A percentile compares a stretch with the other conserved stretches of the same genome.
Evolutionary conservation across 306 rosid genomes (phyloP).

Genomic region (Trifolium subterraneum): DNA sequence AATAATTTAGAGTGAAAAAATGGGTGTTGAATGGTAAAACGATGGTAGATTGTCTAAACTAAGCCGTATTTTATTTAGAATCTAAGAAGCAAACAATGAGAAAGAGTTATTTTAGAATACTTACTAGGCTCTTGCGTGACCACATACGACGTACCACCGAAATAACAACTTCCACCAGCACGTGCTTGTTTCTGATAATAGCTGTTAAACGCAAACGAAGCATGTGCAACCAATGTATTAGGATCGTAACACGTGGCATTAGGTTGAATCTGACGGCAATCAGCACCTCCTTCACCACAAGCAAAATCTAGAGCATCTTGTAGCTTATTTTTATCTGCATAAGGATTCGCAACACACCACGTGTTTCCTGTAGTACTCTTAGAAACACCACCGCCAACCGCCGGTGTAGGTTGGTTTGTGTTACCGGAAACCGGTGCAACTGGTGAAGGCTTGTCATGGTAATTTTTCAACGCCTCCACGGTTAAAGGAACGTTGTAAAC

Average conservation of each 20-base stretch:
- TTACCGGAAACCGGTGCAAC: slow-evolving; percentile 34
- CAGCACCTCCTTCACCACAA: slow-evolving; percentile 96
- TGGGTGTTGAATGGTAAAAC: too few relatives aligned
- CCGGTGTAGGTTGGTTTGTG: not conserved
- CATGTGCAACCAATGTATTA: slow-evolving; percentile 73
- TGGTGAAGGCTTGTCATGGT: slow-evolving; percentile 49
- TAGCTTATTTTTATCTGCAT: slow-evolving; percentile 63
- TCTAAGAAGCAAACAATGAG: not conserved
- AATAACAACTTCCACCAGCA: slow-evolving; percentile 79
- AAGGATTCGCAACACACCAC: slow-evolving; percentile 94
- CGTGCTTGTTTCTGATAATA: slow-evolving; percentile 85
- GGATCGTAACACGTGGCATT: slow-evolving; percentile 87
- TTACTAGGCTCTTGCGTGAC: slow-evolving; percentile 94
- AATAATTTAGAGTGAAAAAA: too few relatives aligned
- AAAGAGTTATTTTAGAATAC: slow-evolving; percentile 36
- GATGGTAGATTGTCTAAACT: too few relatives aligned
- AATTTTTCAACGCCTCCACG: slow-evolving; percentile 56
- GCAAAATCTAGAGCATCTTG: slow-evolving; percentile 85
- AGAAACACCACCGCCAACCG: slow-evolving; percentile 64
- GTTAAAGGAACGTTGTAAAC: slow-evolving; percentile 83
- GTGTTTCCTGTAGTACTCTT: slow-evolving; percentile 71
- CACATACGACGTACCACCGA: slow-evolving; percentile 89
- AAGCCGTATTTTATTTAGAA: not conserved
- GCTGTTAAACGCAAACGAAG: slow-evolving; percentile 89
- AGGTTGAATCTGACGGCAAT: slow-evolving; percentile 77